Evolutionary conservation across 2,329 filamentous ascomycete species (phyloP).

Genomic region (Aureobasidium sp.): DNA sequence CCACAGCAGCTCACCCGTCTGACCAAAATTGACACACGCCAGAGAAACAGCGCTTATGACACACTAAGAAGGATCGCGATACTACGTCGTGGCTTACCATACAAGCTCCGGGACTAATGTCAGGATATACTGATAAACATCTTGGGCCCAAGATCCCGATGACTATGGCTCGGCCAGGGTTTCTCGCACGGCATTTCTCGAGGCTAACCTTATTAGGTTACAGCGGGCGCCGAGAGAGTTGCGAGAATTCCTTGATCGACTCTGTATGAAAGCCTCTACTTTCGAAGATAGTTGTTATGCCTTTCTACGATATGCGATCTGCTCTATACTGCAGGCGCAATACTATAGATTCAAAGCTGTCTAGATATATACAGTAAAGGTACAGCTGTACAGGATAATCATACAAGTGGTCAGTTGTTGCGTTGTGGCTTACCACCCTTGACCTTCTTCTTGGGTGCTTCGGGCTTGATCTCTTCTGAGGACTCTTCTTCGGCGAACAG

Average conservation of each 20-base stretch:
- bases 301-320: too few relatives aligned
- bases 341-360: neutral
- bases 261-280: too few relatives aligned
- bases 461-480: conserved; percentile 20
- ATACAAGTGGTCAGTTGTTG: conserved; percentile 3
- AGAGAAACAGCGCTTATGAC: too few relatives aligned
- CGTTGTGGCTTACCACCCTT: conserved; percentile 7
- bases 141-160: too few relatives aligned
- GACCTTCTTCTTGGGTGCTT: neutral
- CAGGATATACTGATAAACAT: too few relatives aligned
- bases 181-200: neutral
- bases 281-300: too few relatives aligned
- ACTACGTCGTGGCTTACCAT: too few relatives aligned
- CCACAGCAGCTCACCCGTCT: too few relatives aligned
- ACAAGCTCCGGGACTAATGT: too few relatives aligned
- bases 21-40: too few relatives aligned
- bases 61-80: too few relatives aligned
- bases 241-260: neutral
- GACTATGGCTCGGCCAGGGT: neutral
- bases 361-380: neutral
- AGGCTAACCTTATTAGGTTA: neutral
- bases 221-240: neutral
- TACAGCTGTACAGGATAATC: neutral
- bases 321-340: too few relatives aligned
- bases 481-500: conserved; percentile 45